Evolutionary conservation across 371 early-diverging fungal species (phyloP).

Genomic region (Apophysomyces variabilis): DNA sequence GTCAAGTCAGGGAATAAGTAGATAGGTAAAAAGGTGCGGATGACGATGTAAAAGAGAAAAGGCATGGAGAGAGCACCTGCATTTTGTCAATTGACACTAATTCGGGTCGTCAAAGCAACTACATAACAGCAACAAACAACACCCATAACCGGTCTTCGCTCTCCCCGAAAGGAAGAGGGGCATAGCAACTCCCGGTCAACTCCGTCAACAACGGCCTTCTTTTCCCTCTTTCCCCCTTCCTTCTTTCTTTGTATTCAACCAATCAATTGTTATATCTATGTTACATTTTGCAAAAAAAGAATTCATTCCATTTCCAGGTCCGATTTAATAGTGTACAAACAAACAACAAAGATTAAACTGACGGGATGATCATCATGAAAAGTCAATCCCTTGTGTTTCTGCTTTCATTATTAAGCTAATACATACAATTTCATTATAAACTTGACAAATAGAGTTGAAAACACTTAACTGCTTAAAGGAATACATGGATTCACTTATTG

Average conservation of each 20-base stretch:
- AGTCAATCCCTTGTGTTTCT: no score
- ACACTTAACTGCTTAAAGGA: neutral
- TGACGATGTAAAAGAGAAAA: neutral
- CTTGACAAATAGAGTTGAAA: neutral
- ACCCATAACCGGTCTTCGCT: neutral
- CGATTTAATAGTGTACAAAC: no score
- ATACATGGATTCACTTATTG: conserved; percentile 3
- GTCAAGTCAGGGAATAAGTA: neutral
- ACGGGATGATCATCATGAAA: no score
- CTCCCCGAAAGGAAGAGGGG: conserved; percentile 2
- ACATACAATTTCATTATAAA: no score
- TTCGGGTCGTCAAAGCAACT: neutral
- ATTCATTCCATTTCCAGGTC: no score
- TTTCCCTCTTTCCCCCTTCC: neutral
- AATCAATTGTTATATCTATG: no score
- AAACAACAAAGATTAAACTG: no score
- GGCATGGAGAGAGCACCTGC: neutral
- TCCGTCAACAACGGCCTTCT: conserved; percentile 4
- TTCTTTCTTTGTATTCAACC: no score
- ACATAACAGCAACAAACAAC: conserved; percentile 1
- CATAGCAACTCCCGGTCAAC: neutral
- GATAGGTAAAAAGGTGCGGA: neutral
- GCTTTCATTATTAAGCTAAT: no score
- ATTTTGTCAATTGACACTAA: conserved; percentile 1
- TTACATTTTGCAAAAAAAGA: no score